Percentiles rank a stretch among this genome's conserved stretches.
These are phyloP conservation scores for Puccinia polysora DNA, from an alignment of 1,284 basidiomycete genomes.

Conservation along the genomic window DNA sequence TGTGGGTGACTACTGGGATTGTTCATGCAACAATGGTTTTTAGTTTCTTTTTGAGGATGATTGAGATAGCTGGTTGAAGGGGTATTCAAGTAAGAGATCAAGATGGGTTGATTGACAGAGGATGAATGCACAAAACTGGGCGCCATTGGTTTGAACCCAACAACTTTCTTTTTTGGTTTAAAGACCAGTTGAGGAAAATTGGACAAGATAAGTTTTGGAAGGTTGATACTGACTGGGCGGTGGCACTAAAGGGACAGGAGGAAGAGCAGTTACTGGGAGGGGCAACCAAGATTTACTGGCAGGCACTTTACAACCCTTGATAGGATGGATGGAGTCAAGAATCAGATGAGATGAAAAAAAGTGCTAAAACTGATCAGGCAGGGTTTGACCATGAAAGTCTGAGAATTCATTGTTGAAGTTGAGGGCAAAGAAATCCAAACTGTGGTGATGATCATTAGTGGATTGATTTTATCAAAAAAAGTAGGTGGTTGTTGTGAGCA, in stretches of 20 bases:
- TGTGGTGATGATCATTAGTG: no score
- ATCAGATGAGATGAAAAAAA: background rate
- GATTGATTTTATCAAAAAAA: no score
- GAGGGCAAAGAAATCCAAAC: no score
- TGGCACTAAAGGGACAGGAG: background rate
- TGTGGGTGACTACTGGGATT: no score
- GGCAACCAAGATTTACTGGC: constrained; percentile 16
- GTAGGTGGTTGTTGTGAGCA: no score
- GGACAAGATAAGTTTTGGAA: background rate
- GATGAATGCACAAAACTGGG: constrained; percentile 31
- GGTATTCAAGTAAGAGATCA: background rate
- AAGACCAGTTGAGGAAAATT: constrained; percentile 4
- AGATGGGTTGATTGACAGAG: constrained; percentile 1
- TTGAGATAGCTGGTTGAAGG: background rate
- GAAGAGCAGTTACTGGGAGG: constrained; percentile 5
- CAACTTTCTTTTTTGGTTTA: constrained; percentile 34
- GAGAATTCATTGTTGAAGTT: no score
- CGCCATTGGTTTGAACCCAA: constrained; percentile 34
- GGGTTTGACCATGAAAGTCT: no score
- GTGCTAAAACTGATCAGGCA: no score
- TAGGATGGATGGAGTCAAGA: background rate
- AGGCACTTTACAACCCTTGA: constrained; percentile 28
- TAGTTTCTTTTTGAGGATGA: constrained; percentile 1
- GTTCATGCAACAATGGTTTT: background rate
- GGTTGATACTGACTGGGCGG: no score